A percentile compares a stretch with the other conserved stretches of the same genome.
Conservation (phyloP, 192 early-diverging fungal species). For the Phlyctochytrium planicorne region DNA sequence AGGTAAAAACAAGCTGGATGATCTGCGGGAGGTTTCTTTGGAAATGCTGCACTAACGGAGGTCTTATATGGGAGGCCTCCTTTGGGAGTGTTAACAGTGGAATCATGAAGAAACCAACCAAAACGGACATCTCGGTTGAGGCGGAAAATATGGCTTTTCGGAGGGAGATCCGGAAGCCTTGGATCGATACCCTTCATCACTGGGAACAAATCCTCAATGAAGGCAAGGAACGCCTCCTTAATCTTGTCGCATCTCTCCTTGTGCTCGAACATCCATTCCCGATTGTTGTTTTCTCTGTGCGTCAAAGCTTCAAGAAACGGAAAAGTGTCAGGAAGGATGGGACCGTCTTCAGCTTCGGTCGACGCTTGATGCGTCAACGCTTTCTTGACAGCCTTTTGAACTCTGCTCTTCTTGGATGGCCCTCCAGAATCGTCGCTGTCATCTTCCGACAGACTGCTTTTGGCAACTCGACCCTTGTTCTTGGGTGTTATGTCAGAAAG, state of each 20-base stretch:
- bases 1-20: slow-evolving; percentile 52
- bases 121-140: slow-evolving; percentile 61
- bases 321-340: not conserved
- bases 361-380: no score
- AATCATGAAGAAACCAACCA: slow-evolving; percentile 57
- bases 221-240: slow-evolving; percentile 16
- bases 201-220: not conserved
- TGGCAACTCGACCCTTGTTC: no score
- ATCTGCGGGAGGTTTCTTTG: slow-evolving; percentile 32
- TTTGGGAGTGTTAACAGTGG: slow-evolving; percentile 37
- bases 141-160: slow-evolving; percentile 17
- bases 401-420: no score
- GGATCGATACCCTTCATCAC: not conserved
- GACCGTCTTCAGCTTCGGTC: no score
- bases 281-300: slow-evolving; percentile 20
- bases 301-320: not conserved
- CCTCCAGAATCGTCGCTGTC: no score
- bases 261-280: slow-evolving; percentile 16
- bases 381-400: no score
- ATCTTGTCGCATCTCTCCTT: not conserved
- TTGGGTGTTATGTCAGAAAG: no score
- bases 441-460: no score
- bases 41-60: slow-evolving; percentile 41
- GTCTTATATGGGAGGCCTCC: slow-evolving; percentile 58
- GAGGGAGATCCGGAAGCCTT: not conserved